Conservation (phyloP, 2,329 filamentous ascomycete genomes). For the Aspergillus thermomutatus region DNA sequence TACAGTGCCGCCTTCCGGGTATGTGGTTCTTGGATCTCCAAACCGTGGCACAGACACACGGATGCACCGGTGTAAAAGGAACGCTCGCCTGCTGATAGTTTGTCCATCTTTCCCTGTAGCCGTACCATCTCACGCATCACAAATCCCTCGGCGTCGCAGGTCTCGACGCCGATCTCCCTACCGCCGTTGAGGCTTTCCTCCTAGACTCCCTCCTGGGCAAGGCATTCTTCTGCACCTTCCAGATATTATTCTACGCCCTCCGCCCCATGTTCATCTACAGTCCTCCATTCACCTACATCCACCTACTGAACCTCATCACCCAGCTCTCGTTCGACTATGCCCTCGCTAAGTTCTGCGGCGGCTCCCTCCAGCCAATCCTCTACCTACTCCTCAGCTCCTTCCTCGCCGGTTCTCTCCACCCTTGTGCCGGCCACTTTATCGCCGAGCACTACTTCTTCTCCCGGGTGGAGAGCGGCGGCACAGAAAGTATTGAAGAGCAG, state of each 20-base stretch:
- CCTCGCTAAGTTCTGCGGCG: slow-evolving; percentile 60
- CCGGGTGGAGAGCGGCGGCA: slow-evolving; percentile 33
- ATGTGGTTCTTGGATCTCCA: slow-evolving; percentile 29
- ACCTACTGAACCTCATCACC: slow-evolving; percentile 73
- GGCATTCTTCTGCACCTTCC: slow-evolving; percentile 98
- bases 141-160: slow-evolving; percentile 97
- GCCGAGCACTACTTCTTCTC: slow-evolving; percentile 86
- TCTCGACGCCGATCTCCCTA: slow-evolving; percentile 92
- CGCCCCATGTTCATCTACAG: slow-evolving; percentile 93
- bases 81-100: background rate
- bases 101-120: slow-evolving; percentile 45
- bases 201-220: slow-evolving; percentile 92
- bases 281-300: slow-evolving; percentile 80
- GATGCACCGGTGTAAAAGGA: background rate
- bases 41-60: background rate
- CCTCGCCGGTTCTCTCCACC: slow-evolving; percentile 88
- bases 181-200: slow-evolving; percentile 83
- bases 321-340: slow-evolving; percentile 76
- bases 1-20: slow-evolving; percentile 95
- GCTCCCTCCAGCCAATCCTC: slow-evolving; percentile 59
- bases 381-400: slow-evolving; percentile 91
- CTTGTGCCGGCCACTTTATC: slow-evolving; percentile 95
- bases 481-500: slow-evolving; percentile 53
- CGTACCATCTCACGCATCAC: slow-evolving; percentile 98
- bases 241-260: slow-evolving; percentile 97